Base-by-base conservation (phyloP, 257 asterid species). In the Henckelia pumila region DNA sequence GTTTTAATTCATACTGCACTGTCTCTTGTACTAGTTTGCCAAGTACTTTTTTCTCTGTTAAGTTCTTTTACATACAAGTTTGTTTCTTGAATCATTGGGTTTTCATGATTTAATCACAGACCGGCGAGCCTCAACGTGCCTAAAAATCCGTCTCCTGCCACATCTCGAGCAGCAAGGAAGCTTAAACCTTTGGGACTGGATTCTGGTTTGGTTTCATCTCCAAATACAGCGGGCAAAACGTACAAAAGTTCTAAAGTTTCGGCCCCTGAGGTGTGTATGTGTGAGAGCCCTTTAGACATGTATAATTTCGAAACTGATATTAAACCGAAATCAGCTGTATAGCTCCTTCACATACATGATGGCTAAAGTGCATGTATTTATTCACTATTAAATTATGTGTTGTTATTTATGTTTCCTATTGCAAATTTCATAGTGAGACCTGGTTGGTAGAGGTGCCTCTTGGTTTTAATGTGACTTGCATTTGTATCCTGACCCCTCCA, bases 211-310 rank as follows among this genome's bases (percentile, higher is more conserved):
- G 74, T 74, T 68, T 67, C 87, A 29, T 80, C 94, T 64, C 92
- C 95, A 9, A 84, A 78, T 75, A 68, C 72, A n/a, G 73, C 68
- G 7, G 79, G 77, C 80, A 81, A 76, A 71, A 83, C 83, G 32
- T 83, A 81, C 17, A 85, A 81, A 78, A 85, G 88, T 78, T 87
- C 95, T 2, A 87, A 82, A 71, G 83, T 88, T 65, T 92, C 92
- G 26, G 86, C 81, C 30, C 30, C 63, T 63, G 91, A 87, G 98
- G 98, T 92, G 79, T 25, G 23, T 40, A 25, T 58, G 20, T 26
- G 17, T 20, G 7, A 57, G 21, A 57, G 50, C 19, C 59, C 56
- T 35, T 67, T 50, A 23, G 32, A 10, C 37, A 26, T 61, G 56
- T 28, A 8, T n/a, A 32, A 30, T 8, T 22, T 16, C 8, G 7